These are phyloP conservation scores for Ochetophila trinervis DNA, from an alignment of 306 rosid species.

Conservation along the genomic window DNA sequence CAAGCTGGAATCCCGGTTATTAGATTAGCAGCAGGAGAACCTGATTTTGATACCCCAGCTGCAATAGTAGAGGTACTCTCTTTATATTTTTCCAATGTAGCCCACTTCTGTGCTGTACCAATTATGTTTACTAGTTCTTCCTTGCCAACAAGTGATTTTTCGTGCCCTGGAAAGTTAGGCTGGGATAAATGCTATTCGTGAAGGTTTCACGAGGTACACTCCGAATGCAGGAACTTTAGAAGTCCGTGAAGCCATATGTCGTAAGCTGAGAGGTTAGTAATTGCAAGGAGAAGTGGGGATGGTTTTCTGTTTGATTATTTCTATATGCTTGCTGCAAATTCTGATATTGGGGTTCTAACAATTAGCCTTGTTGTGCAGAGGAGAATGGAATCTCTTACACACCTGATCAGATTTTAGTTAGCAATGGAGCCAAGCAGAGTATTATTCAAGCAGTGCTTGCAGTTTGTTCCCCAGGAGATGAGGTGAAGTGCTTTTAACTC, in stretches of 20 bases:
- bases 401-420: conserved; percentile 77
- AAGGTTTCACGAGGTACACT: conserved; percentile 78
- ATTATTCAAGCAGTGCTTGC: conserved; percentile 73
- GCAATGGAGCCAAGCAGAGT: conserved; percentile 98
- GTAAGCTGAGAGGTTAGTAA: conserved; percentile 72
- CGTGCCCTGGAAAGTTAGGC: conserved; percentile 44
- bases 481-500: conserved; percentile 39
- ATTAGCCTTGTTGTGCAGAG: conserved; percentile 41
- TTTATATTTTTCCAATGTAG: background rate
- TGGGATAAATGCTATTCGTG: conserved; percentile 84
- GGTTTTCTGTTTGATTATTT: background rate
- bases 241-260: conserved; percentile 82
- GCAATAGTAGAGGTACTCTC: conserved; percentile 56
- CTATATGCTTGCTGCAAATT: background rate
- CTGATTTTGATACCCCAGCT: conserved; percentile 90
- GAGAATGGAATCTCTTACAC: conserved; percentile 79
- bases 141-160: background rate
- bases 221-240: conserved; percentile 82
- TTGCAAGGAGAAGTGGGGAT: background rate
- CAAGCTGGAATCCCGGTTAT: conserved; percentile 87
- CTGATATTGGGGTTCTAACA: conserved; percentile 8
- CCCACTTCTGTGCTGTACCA: background rate
- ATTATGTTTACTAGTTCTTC: background rate
- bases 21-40: conserved; percentile 84
- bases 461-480: conserved; percentile 89